A percentile compares a stretch with the other conserved stretches of the same genome.
Evolutionary conservation across 768 basidiomycete genomes (phyloP).

Genomic region (Phanerodontia chrysosporium): DNA sequence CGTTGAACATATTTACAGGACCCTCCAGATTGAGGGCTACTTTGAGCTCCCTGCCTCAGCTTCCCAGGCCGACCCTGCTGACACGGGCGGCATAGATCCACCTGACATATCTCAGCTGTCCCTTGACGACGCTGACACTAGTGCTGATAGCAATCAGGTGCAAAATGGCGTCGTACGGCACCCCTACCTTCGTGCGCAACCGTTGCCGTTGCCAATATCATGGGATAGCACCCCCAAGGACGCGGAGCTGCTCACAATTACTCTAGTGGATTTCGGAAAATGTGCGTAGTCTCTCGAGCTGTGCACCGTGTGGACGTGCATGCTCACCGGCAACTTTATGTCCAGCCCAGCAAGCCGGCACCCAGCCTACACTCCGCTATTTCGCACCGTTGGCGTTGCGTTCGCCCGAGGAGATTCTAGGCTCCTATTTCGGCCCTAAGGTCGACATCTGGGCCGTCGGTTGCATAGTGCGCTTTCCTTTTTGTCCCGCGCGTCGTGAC

Average conservation of each 20-base stretch:
- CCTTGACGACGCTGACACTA: neutral
- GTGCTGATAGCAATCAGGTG: neutral
- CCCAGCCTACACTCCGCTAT: neutral
- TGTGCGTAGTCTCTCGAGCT: constrained; percentile 7
- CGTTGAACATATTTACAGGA: constrained; percentile 4
- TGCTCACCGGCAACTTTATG: neutral
- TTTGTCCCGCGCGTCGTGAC: neutral
- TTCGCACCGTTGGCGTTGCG: constrained; percentile 20
- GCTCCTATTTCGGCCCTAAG: constrained; percentile 15
- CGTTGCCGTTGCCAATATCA: constrained; percentile 13
- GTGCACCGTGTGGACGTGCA: neutral
- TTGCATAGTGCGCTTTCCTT: constrained; percentile 18
- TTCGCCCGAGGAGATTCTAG: constrained; percentile 26
- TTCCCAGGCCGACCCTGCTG: neutral
- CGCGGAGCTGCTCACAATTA: constrained; percentile 11
- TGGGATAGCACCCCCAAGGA: constrained; percentile 14
- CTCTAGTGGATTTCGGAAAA: constrained; percentile 19
- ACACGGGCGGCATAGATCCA: neutral
- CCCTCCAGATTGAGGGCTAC: constrained; percentile 6
- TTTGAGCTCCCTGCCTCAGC: neutral
- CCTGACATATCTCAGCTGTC: neutral
- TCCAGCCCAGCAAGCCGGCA: neutral
- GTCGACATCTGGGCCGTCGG: constrained; percentile 30
- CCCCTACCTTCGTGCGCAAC: constrained; percentile 16
- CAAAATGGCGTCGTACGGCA: neutral